A percentile compares a stretch with the other conserved stretches of the same genome.
Conservation (phyloP, 176 grass and related monocot genomes). For the Typha latifolia region DNA sequence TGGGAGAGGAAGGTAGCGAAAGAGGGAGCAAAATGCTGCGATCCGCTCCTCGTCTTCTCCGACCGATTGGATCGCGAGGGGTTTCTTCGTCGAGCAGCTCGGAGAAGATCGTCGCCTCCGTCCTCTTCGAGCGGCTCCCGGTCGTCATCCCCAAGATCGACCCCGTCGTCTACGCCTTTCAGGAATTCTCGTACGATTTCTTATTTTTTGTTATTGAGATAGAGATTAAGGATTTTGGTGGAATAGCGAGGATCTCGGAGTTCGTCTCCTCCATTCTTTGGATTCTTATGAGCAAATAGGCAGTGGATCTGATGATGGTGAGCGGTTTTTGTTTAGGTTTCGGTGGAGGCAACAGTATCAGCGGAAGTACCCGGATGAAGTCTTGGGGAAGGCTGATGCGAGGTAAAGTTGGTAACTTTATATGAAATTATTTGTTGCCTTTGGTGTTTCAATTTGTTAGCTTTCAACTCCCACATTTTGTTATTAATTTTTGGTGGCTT, state of each 20-base stretch:
- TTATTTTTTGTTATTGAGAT: background rate
- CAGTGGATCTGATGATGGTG: background rate
- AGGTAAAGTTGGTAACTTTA: constrained; percentile 1
- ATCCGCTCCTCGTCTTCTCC: constrained; percentile 4
- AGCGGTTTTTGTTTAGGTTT: constrained; percentile 43
- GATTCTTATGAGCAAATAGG: background rate
- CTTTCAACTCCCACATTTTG: background rate
- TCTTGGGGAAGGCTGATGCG: constrained; percentile 43
- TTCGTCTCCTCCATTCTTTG: background rate
- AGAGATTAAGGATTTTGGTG: background rate
- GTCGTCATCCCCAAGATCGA: constrained; percentile 88
- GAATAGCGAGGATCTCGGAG: background rate
- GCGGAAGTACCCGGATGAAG: constrained; percentile 76
- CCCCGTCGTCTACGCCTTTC: constrained; percentile 79
- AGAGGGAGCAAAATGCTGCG: constrained; percentile 6
- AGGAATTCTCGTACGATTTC: constrained; percentile 70
- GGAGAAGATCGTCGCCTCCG: constrained; percentile 69
- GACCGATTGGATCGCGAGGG: constrained; percentile 12
- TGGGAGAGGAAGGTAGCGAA: background rate
- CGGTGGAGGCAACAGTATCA: constrained; percentile 85
- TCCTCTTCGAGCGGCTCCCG: constrained; percentile 90
- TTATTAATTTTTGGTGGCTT: too few species aligned
- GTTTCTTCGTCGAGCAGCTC: constrained; percentile 18
- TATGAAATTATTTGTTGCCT: background rate
- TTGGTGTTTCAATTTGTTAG: background rate